Evolutionary conservation across 2,329 filamentous ascomycete genomes (phyloP).

Genomic region (Fusarium sp.): DNA sequence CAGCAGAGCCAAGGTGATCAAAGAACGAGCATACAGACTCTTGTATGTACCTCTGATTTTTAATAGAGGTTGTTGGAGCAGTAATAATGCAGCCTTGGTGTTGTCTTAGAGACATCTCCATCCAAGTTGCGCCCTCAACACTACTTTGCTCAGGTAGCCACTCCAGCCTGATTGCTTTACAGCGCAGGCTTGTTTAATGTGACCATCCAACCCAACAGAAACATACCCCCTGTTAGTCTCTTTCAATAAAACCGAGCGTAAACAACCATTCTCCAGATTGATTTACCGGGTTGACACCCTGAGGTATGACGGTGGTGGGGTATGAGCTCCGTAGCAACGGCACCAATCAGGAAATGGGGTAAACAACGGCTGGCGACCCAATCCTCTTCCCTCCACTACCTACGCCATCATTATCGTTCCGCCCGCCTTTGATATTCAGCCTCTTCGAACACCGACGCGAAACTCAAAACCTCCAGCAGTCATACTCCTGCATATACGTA

Average conservation of each 20-base stretch:
- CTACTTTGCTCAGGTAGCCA: background rate
- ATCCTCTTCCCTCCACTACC: background rate
- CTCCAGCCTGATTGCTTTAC: background rate
- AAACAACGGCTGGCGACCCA: conserved; percentile 38
- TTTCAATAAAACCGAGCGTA: background rate
- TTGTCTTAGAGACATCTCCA: background rate
- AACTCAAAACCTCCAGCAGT: conserved; percentile 18
- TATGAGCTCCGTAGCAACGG: conserved; percentile 46
- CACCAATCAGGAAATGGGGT: conserved; percentile 47
- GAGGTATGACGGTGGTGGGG: conserved; percentile 43
- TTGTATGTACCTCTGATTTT: background rate
- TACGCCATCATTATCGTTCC: conserved; percentile 26
- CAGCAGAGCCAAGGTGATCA: background rate
- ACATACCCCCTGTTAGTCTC: background rate
- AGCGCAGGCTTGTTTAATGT: background rate
- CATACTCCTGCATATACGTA: conserved; percentile 3
- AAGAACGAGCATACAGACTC: background rate
- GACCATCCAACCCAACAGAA: background rate
- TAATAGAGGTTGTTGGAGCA: background rate
- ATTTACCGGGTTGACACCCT: background rate
- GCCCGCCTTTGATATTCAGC: conserved; percentile 28
- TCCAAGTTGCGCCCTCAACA: background rate
- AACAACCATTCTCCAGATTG: background rate
- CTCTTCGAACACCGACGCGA: conserved; percentile 11
- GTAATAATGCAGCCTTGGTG: background rate